Percentiles rank a stretch among this genome's conserved stretches.
Conservation (phyloP, 192 early-diverging fungal genomes). For the Coemansia sp. region DNA sequence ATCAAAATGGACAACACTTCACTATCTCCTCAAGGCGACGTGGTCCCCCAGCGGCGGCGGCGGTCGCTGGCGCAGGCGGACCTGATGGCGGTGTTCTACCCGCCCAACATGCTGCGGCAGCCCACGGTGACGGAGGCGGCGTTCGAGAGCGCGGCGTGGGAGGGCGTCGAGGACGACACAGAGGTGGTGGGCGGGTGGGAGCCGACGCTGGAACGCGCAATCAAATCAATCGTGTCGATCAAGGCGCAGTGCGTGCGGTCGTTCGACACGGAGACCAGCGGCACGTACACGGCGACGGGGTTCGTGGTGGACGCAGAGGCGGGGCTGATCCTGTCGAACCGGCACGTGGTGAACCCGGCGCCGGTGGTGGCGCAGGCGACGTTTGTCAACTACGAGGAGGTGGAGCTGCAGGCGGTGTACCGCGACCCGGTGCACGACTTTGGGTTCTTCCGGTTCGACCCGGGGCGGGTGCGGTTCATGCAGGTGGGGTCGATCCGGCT, state of each 20-base stretch:
- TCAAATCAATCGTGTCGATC: slow-evolving; percentile 73
- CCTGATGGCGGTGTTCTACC: slow-evolving; percentile 51
- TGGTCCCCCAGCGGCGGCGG: slow-evolving; percentile 1
- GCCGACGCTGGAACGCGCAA: slow-evolving; percentile 64
- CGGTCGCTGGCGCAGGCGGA: slow-evolving; percentile 39
- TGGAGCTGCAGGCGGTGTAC: slow-evolving; percentile 67
- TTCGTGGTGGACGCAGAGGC: slow-evolving; percentile 70
- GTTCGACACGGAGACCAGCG: slow-evolving; percentile 75
- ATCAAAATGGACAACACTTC: background rate
- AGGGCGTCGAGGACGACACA: background rate
- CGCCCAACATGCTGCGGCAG: slow-evolving; percentile 39
- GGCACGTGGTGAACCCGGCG: slow-evolving; percentile 72
- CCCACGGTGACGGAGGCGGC: slow-evolving; percentile 41
- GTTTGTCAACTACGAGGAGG: slow-evolving; percentile 75
- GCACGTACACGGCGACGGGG: slow-evolving; percentile 67
- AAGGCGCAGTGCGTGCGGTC: slow-evolving; percentile 71
- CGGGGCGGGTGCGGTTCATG: slow-evolving; percentile 50
- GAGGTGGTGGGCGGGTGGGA: slow-evolving; percentile 55
- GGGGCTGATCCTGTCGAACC: slow-evolving; percentile 72
- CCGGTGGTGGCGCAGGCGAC: slow-evolving; percentile 68
- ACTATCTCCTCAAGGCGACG: background rate
- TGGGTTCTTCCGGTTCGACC: slow-evolving; percentile 74
- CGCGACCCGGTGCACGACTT: slow-evolving; percentile 81
- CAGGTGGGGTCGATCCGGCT: slow-evolving; percentile 45
- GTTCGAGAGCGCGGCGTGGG: slow-evolving; percentile 23